Evolutionary conservation across 2,329 filamentous ascomycete species (phyloP).

Genomic region (Lasiodiplodia sp.): DNA sequence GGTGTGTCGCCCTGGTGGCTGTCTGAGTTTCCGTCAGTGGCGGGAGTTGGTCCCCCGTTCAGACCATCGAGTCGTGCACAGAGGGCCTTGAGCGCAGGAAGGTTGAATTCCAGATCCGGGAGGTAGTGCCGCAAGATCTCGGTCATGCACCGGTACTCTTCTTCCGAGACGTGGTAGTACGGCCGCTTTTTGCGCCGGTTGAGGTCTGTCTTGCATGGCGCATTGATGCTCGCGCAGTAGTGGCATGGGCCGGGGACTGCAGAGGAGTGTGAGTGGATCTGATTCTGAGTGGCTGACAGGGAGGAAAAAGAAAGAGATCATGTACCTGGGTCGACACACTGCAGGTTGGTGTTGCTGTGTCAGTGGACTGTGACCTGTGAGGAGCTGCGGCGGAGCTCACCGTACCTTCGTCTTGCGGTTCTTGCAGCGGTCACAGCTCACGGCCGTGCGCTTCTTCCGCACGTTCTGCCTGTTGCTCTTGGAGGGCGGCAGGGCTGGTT

Average conservation of each 20-base stretch:
- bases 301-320: conserved; percentile 21
- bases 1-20: no score
- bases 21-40: background rate
- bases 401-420: conserved; percentile 48
- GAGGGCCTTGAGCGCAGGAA: conserved; percentile 43
- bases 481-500: background rate
- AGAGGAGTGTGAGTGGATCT: conserved; percentile 27
- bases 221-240: conserved; percentile 47
- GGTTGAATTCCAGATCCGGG: conserved; percentile 45
- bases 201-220: conserved; percentile 45
- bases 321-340: conserved; percentile 50
- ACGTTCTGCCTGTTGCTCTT: conserved; percentile 7
- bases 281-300: background rate
- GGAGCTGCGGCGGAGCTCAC: no score
- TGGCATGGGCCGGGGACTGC: conserved; percentile 48
- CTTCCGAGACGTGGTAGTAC: conserved; percentile 50
- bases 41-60: background rate
- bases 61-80: conserved; percentile 1
- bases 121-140: conserved; percentile 48
- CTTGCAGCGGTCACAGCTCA: conserved; percentile 47
- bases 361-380: conserved; percentile 31
- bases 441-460: conserved; percentile 16
- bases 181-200: conserved; percentile 45
- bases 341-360: conserved; percentile 36
- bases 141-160: conserved; percentile 49